These are phyloP conservation scores for Bondarzewia mesenterica DNA, from an alignment of 1,284 basidiomycete genomes.

Conservation along the genomic window DNA sequence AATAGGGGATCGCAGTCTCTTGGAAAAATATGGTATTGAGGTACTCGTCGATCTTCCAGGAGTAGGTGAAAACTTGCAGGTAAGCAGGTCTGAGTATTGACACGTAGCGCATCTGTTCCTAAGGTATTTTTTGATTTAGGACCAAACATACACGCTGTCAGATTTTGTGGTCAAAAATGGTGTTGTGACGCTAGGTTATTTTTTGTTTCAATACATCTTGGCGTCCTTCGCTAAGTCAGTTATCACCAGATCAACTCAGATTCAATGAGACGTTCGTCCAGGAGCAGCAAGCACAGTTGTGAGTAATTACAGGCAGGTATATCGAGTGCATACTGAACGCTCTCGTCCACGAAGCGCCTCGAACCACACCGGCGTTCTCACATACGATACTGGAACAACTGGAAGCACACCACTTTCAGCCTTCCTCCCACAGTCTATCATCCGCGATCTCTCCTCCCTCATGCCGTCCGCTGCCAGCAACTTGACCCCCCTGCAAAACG, in stretches of 20 bases:
- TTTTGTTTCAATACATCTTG: background rate
- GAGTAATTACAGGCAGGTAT: background rate
- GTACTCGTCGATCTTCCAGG: constrained; percentile 13
- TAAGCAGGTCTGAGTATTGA: constrained; percentile 4
- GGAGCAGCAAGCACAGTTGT: constrained; percentile 8
- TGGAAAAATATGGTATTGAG: background rate
- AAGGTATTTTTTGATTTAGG: constrained; percentile 1
- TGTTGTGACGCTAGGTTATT: constrained; percentile 10
- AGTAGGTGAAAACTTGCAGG: constrained; percentile 26
- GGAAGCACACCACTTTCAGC: constrained; percentile 9
- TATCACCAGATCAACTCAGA: constrained; percentile 9
- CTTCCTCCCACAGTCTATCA: constrained; percentile 6
- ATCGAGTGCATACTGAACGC: background rate
- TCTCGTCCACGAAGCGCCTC: background rate
- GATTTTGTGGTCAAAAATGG: constrained; percentile 8
- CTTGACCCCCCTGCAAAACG: constrained; percentile 8
- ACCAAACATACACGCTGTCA: constrained; percentile 12
- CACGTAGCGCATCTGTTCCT: background rate
- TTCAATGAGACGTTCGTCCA: constrained; percentile 8
- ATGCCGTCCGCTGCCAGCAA: background rate
- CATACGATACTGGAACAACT: constrained; percentile 12
- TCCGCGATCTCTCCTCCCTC: background rate
- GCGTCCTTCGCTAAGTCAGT: background rate
- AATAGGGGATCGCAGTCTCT: background rate
- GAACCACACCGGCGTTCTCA: constrained; percentile 6